These are phyloP conservation scores for Neurospora sp. DNA, from an alignment of 495 filamentous ascomycete genomes.

Conservation along the genomic window DNA sequence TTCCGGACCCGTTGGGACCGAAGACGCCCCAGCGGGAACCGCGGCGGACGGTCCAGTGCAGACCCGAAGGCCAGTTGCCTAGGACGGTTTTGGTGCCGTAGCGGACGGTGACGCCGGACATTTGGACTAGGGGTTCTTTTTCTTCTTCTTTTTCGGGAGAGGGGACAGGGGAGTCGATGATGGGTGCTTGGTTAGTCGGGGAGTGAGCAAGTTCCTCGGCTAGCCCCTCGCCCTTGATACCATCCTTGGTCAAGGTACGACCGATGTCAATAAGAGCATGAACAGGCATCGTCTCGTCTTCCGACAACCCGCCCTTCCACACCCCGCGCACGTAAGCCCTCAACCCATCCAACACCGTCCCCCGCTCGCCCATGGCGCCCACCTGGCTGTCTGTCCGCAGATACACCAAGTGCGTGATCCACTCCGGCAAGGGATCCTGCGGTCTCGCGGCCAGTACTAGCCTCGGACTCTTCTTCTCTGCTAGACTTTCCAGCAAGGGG, in stretches of 20 bases:
- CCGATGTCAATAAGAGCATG: conserved; percentile 43
- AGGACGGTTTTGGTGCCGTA: conserved; percentile 72
- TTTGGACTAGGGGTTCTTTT: conserved; percentile 66
- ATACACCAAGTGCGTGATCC: conserved; percentile 75
- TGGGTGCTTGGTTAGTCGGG: not conserved
- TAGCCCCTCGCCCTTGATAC: conserved; percentile 29
- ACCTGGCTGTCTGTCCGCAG: conserved; percentile 52
- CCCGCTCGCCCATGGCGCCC: conserved; percentile 44
- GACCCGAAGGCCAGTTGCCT: conserved; percentile 65
- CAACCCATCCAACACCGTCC: conserved; percentile 39
- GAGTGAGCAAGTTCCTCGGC: conserved; percentile 7
- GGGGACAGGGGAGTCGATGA: not conserved
- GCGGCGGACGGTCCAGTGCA: conserved; percentile 73
- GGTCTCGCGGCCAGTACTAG: conserved; percentile 69
- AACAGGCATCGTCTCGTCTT: conserved; percentile 31
- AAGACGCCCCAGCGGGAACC: conserved; percentile 88
- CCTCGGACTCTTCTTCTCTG: conserved; percentile 52
- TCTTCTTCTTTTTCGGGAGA: conserved; percentile 3
- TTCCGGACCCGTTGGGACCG: conserved; percentile 82
- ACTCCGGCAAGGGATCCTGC: conserved; percentile 77
- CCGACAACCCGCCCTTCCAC: conserved; percentile 20
- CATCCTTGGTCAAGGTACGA: conserved; percentile 32
- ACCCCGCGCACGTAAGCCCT: conserved; percentile 30
- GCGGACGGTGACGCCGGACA: conserved; percentile 68
- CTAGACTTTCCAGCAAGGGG: conserved; percentile 53